Conservation (phyloP, 2,329 filamentous ascomycete species). For the Nothophaeocryptopus gaeumannii region DNA sequence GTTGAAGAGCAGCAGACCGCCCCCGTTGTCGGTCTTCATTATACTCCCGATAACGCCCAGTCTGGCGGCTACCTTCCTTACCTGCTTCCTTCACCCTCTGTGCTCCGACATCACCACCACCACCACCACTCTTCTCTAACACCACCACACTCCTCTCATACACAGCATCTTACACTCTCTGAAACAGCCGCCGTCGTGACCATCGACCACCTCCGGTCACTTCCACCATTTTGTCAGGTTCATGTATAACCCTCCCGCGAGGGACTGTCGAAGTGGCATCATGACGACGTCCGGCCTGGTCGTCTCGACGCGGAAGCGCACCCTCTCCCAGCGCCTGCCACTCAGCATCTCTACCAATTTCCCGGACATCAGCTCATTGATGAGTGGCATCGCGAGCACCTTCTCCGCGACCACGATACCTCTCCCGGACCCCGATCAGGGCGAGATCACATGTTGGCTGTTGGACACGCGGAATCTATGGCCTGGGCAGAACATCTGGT, state of each 20-base stretch:
- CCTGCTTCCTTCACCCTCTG: too few relatives aligned
- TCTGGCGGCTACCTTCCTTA: too few relatives aligned
- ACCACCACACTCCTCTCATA: too few relatives aligned
- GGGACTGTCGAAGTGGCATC: too few relatives aligned
- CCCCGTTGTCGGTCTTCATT: too few relatives aligned
- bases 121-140: too few relatives aligned
- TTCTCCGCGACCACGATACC: conserved; percentile 16
- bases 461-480: conserved; percentile 49
- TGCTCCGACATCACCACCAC: too few relatives aligned
- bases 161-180: too few relatives aligned
- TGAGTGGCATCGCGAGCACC: conserved; percentile 21
- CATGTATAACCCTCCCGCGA: background rate
- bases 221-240: conserved; percentile 9
- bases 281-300: background rate
- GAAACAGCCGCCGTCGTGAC: too few relatives aligned
- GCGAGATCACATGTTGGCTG: conserved; percentile 47
- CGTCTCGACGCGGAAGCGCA: conserved; percentile 21
- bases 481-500: conserved; percentile 45
- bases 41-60: too few relatives aligned
- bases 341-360: conserved; percentile 20
- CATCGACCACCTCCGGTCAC: background rate
- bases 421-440: conserved; percentile 13
- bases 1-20: too few relatives aligned
- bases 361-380: conserved; percentile 22
- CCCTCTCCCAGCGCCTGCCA: conserved; percentile 19